These are phyloP conservation scores for Gentiana macrophylla DNA, from an alignment of 257 asterid species.

Conservation along the genomic window DNA sequence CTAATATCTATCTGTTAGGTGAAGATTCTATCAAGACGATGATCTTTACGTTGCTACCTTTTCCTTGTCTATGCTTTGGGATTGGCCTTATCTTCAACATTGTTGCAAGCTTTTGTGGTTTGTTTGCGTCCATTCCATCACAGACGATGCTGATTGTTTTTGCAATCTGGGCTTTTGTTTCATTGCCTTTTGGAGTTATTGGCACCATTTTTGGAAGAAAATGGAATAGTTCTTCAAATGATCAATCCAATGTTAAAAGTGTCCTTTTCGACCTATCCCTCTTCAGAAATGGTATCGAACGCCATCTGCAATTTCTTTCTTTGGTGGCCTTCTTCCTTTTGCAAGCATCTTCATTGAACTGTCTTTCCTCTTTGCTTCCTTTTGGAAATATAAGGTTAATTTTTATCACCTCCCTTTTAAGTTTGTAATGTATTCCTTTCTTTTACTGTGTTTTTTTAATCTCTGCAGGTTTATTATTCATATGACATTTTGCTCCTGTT, in stretches of 20 bases:
- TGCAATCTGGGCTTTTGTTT: slow-evolving; percentile 71
- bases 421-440: too few relatives aligned
- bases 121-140: background rate
- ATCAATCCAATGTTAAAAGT: slow-evolving; percentile 1
- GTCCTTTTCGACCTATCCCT: slow-evolving; percentile 15
- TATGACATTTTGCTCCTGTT: slow-evolving; percentile 9
- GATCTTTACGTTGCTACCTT: slow-evolving; percentile 82
- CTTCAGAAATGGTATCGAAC: slow-evolving; percentile 1
- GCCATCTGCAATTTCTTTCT: slow-evolving; percentile 1
- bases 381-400: slow-evolving; percentile 10
- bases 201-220: slow-evolving; percentile 84
- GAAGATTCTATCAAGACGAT: slow-evolving; percentile 72
- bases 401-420: too few relatives aligned
- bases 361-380: slow-evolving; percentile 1
- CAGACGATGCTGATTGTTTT: slow-evolving; percentile 31
- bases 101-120: slow-evolving; percentile 67
- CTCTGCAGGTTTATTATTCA: slow-evolving; percentile 6
- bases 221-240: slow-evolving; percentile 61
- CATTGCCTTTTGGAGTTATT: slow-evolving; percentile 80
- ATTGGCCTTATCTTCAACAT: slow-evolving; percentile 62
- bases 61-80: slow-evolving; percentile 72
- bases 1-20: slow-evolving; percentile 32
- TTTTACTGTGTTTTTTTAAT: too few relatives aligned
- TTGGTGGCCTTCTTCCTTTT: slow-evolving; percentile 7
- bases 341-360: slow-evolving; percentile 6